These are phyloP conservation scores for Talinum fruticosum DNA, from an alignment of 148 eudicot genomes.

Conservation along the genomic window DNA sequence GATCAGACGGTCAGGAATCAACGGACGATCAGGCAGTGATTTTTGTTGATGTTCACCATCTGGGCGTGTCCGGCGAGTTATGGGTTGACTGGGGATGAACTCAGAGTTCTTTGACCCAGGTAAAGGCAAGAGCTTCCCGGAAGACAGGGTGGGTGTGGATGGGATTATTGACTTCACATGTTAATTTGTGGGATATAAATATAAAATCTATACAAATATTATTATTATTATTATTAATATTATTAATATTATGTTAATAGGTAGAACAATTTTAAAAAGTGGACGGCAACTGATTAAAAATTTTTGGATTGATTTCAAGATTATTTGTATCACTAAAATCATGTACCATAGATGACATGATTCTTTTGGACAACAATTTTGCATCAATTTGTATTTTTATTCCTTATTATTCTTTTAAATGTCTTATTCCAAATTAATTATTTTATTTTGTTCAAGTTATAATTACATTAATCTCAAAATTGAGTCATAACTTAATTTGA, in stretches of 20 bases:
- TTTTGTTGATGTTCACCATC: background rate
- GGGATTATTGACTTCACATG: background rate
- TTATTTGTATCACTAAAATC: conserved; percentile 1
- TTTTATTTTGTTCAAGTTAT: no score
- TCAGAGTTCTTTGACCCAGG: background rate
- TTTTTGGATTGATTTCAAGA: background rate
- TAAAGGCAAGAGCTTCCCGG: background rate
- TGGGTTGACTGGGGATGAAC: background rate
- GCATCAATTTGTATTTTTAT: background rate
- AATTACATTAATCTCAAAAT: no score
- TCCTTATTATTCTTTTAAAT: no score
- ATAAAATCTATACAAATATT: no score
- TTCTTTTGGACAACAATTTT: background rate
- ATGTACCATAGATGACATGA: conserved; percentile 7
- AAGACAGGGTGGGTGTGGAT: background rate
- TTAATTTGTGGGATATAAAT: background rate
- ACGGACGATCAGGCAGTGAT: background rate
- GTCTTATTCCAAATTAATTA: no score
- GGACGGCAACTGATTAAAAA: background rate
- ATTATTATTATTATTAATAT: no score
- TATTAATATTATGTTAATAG: conserved; percentile 2
- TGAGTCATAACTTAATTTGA: no score
- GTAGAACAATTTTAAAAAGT: background rate
- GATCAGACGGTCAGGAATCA: conserved; percentile 6
- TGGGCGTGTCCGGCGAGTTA: background rate